These are phyloP conservation scores for Nicotiana tabacum DNA, from an alignment of 257 asterid genomes.

Conservation along the genomic window DNA sequence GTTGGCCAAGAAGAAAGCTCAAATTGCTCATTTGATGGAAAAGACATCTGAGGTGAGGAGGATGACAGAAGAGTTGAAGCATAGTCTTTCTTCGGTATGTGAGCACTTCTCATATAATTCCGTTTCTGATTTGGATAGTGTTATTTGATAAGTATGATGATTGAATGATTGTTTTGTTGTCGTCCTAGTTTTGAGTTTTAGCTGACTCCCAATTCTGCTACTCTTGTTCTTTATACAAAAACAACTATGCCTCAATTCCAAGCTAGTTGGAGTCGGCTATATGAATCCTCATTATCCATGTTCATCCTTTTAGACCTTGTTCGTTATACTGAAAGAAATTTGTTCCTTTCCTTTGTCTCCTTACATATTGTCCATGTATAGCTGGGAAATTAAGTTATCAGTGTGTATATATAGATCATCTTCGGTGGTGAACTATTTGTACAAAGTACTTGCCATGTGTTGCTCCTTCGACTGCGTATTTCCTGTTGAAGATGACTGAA, in stretches of 20 bases:
- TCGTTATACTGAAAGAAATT: background rate
- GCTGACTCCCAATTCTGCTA: slow-evolving; percentile 12
- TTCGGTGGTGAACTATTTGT: background rate
- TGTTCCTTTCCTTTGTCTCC: background rate
- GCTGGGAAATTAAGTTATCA: background rate
- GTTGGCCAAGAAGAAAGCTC: slow-evolving; percentile 53
- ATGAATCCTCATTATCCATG: background rate
- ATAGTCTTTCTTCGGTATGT: slow-evolving; percentile 55
- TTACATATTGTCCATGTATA: background rate
- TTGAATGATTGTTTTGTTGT: background rate
- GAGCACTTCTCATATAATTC: background rate
- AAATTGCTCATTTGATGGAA: slow-evolving; percentile 52
- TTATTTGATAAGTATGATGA: background rate
- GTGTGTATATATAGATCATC: background rate
- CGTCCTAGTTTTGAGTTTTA: slow-evolving; percentile 8
- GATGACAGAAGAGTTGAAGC: slow-evolving; percentile 56
- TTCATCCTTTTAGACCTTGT: background rate
- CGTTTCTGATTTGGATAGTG: slow-evolving; percentile 1
- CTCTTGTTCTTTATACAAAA: background rate
- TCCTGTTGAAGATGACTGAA: background rate
- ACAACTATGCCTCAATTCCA: background rate
- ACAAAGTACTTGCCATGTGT: background rate
- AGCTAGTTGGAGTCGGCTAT: background rate
- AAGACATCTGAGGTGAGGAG: slow-evolving; percentile 68
- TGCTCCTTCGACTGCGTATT: slow-evolving; percentile 3